Conservation (phyloP, 2,329 filamentous ascomycete species). For the Colletotrichum tropicicola region DNA sequence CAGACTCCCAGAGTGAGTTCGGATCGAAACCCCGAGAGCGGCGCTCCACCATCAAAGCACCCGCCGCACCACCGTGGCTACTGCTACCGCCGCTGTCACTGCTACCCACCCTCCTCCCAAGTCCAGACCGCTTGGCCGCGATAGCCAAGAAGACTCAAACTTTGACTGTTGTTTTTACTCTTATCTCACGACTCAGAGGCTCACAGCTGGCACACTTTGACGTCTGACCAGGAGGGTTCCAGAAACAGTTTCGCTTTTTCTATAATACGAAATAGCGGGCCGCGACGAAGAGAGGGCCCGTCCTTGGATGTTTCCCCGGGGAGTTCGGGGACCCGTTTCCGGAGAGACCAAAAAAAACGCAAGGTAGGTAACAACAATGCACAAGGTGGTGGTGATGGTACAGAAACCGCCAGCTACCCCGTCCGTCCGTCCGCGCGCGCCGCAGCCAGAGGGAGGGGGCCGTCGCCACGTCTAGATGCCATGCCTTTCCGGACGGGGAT, state of each 20-base stretch:
- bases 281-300: not conserved
- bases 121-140: not conserved
- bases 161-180: not conserved
- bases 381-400: conserved; percentile 23
- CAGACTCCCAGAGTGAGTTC: conserved; percentile 11
- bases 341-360: not conserved
- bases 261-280: conserved; percentile 21
- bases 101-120: conserved; percentile 7
- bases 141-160: not conserved
- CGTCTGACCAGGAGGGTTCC: not conserved
- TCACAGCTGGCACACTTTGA: not conserved
- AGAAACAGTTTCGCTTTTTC: conserved; percentile 29
- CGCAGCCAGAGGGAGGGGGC: not conserved
- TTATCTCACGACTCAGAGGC: not conserved
- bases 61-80: not conserved
- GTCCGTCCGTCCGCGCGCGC: not conserved
- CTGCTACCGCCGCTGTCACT: not conserved
- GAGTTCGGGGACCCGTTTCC: conserved; percentile 16
- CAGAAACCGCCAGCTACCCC: conserved; percentile 12
- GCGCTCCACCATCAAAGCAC: conserved; percentile 6
- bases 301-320: conserved; percentile 11
- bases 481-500: not conserved
- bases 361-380: conserved; percentile 13
- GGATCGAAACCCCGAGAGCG: conserved; percentile 6
- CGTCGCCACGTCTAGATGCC: not conserved